Evolutionary conservation across 495 filamentous ascomycete species (phyloP), one percentile per base, ranked within the genome.

Genomic region (Penicillium subrubescens): DNA sequence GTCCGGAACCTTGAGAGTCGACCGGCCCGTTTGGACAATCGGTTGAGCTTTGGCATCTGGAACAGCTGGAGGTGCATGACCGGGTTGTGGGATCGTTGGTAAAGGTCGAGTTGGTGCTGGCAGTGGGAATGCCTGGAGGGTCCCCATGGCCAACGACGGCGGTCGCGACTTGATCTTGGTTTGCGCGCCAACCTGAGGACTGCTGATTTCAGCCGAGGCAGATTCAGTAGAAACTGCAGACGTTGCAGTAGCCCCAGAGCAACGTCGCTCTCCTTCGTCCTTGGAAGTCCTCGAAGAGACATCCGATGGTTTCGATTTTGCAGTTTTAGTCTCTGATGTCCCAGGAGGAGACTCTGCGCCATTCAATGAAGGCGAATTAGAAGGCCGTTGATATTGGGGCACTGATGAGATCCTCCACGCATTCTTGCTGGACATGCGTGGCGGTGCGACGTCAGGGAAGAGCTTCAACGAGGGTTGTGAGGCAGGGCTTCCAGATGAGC

Each of bases 71-170:
- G 44, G 34, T 12, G 54, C 39, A 21, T 62, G 39, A 5, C 39
- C 58, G 17, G 60, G 35, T 37, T 73, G 64, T 0, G 78, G 78
- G 11, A 79, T 63, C 8, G 70, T 73, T 59, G 78, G 78, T 7
- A 81, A 44, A 12, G 78, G 76, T 27, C 61, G 71, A 21, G 70
- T 77, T 10, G 78, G 78, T 50, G 77, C 77, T 8, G 78, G 78
- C 5, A 79, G 70, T 59, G 78, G 78, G 37, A 81, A 81, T 19
- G 75, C 73, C 35, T 77, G 62, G 19, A 81, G 70, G 0, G 77
- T 67, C 25, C 71, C 70, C 64, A 75, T 63, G 0, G 74, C 69
- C 29, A 76, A 54, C 0, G 78, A 75, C 2, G 67, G 44, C 7
- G 72, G 70, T 29, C 73, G 74, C 50, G 67, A 37, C 19, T 54